These are phyloP conservation scores for Melastoma malabathricum DNA, from an alignment of 345 rosid species.

Conservation along the genomic window DNA sequence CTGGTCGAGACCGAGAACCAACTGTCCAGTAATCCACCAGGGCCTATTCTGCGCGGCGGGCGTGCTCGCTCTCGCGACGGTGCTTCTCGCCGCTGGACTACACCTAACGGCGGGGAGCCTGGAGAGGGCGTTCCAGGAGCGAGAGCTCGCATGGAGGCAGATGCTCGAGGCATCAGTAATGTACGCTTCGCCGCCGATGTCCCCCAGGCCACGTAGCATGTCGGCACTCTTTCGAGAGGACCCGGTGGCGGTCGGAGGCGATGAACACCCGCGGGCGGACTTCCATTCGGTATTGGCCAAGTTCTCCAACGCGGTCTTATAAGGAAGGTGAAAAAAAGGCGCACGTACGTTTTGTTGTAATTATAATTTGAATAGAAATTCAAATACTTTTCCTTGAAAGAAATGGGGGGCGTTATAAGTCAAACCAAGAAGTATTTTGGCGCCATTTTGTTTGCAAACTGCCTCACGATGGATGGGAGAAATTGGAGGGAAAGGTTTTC, in stretches of 20 bases:
- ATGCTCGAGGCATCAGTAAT: conserved; percentile 39
- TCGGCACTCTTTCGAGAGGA: conserved; percentile 45
- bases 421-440: too few relatives aligned
- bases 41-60: conserved; percentile 84
- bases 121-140: conserved; percentile 34
- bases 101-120: conserved; percentile 70
- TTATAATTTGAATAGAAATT: too few relatives aligned
- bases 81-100: conserved; percentile 53
- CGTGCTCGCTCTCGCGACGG: conserved; percentile 45
- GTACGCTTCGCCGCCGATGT: conserved; percentile 52
- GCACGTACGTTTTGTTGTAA: too few relatives aligned
- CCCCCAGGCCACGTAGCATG: conserved; percentile 26
- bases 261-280: conserved; percentile 6
- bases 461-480: too few relatives aligned
- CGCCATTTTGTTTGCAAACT: too few relatives aligned
- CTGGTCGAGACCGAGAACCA: conserved; percentile 63
- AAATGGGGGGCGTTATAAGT: too few relatives aligned
- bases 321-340: too few relatives aligned
- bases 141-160: conserved; percentile 33
- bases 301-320: conserved; percentile 7
- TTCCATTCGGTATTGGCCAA: conserved; percentile 13
- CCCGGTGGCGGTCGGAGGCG: conserved; percentile 24
- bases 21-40: conserved; percentile 46
- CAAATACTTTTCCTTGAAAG: too few relatives aligned
- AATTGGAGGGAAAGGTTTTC: conserved; percentile 2